Evolutionary conservation across 108 stramenopile genomes (phyloP), one percentile per base, ranked within the genome.

Genomic region (Pelagomonas calceolata): DNA sequence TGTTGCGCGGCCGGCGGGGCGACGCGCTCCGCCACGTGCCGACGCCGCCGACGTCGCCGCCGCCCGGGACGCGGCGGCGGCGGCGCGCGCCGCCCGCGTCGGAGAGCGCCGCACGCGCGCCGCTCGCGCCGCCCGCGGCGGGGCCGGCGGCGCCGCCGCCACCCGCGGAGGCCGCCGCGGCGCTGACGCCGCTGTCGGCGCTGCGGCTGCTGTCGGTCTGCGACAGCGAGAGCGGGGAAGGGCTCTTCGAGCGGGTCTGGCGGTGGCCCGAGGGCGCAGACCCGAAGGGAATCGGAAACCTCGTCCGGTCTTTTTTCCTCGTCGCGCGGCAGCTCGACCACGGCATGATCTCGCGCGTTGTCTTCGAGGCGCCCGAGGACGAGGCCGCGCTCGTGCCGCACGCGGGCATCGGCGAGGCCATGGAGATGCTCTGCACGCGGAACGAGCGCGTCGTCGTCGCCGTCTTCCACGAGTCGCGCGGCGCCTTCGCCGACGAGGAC

Each of bases 201-300:
- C 39, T 43, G 39, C 39, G 39, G 39, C 39, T 60, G 21, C 51
- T 60, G 51, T 26, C 21, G 21, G 10, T 60, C 51, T 60, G 51
- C 51, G 51, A 60, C 21, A 26, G 21, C 21, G 51, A 60, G 51
- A 60, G 21, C 21, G 51, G 51, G 7, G 51, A 4, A 1, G 26
- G 1, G 39, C 68, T 69, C 51, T 69, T 69, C 68, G 10, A 69
- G 31, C 12, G 29, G 51, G 79, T 75, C 37, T 80, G 79, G 79
- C 36, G 65, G 45, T 77, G 76, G 29, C 79, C 79, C 4, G 78
- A 72, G 29, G 67, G 75, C 26, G 70, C 45, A 32, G 36, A 80
- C 30, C 77, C 77, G 32, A 36, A 70, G 4, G 76, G 68, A 15
- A 76, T 60, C 51, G 51, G 51, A 1, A 60, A 60, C 51, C 51